Evolutionary conservation across 345 rosid species (phyloP), one percentile per base, ranked within the genome.

Genomic region (Rhodomyrtus tomentosa): DNA sequence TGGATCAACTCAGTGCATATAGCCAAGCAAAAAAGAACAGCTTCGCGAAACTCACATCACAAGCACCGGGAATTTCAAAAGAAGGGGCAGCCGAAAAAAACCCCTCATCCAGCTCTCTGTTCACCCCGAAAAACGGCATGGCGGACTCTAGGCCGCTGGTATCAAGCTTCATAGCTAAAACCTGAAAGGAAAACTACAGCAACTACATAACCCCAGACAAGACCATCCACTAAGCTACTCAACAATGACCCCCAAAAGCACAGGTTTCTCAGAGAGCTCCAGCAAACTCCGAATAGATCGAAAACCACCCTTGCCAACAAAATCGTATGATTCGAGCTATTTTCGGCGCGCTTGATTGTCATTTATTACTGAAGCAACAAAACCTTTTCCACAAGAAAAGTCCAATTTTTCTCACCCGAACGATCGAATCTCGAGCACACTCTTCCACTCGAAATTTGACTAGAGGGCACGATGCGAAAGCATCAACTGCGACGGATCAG

Each of bases 91-190:
- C 36, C 8, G 92, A 84, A 68, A 96, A 84, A 68, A 96, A 87
- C 73, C 88, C 96, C 84, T 86, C 88, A 82, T 38, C 86, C 52
- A 91, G 83, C 84, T 91, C 94, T 45, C 73, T 83, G 56, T 83
- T 85, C 27, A 90, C 73, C 16, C 92, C 91, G 42, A 90, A 87
- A 59, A 79, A 58, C 5, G 55, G 80, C 58, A 90, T 91, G 53
- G 90, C 88, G 6, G 92, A 91, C 86, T 96, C 96, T n/a, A 98
- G 88, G 82, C 99, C 94, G 82, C 95, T 92, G 1, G 94, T 92
- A 84, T 93, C 99, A 82, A 95, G 92, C 95, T 94, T 95, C 99
- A 98, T 93, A 55, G 45, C 87, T 91, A 84, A 62, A 54, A 74
- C 81, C 85, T 88, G 74, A 45, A 48, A 20, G 50, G 55, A 58